Evolutionary conservation across 768 basidiomycete species (phyloP).

Genomic region (Tulasnella sp.): DNA sequence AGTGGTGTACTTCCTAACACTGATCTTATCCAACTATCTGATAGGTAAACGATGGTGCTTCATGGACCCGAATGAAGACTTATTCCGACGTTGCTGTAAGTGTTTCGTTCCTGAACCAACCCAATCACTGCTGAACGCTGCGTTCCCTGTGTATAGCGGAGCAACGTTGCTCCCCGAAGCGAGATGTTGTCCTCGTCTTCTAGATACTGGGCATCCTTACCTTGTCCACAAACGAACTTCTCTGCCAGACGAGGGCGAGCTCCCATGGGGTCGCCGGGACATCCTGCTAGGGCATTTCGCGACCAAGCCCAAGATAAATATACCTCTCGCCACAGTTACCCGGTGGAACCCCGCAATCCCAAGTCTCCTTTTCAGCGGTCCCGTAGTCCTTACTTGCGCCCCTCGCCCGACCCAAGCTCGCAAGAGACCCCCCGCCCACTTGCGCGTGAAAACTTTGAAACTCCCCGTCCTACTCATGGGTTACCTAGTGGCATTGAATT

Average conservation of each 20-base stretch:
- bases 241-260: too few species aligned
- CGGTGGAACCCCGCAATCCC: not conserved
- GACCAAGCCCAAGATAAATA: too few species aligned
- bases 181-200: not conserved
- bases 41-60: not conserved
- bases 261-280: too few species aligned
- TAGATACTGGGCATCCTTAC: not conserved
- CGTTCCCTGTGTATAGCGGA: not conserved
- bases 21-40: not conserved
- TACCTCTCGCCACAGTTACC: not conserved
- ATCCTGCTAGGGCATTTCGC: too few species aligned
- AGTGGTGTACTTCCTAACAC: not conserved
- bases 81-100: not conserved
- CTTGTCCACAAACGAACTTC: not conserved
- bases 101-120: not conserved
- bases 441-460: not conserved
- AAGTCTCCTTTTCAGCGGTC: not conserved
- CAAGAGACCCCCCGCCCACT: not conserved
- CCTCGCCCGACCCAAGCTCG: not conserved
- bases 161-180: not conserved
- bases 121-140: not conserved
- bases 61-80: not conserved
- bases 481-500: slow-evolving; percentile 1
- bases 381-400: not conserved
- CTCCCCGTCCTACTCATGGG: not conserved